Conservation (phyloP, 371 early-diverging fungal genomes). For the Zychaea mexicana region DNA sequence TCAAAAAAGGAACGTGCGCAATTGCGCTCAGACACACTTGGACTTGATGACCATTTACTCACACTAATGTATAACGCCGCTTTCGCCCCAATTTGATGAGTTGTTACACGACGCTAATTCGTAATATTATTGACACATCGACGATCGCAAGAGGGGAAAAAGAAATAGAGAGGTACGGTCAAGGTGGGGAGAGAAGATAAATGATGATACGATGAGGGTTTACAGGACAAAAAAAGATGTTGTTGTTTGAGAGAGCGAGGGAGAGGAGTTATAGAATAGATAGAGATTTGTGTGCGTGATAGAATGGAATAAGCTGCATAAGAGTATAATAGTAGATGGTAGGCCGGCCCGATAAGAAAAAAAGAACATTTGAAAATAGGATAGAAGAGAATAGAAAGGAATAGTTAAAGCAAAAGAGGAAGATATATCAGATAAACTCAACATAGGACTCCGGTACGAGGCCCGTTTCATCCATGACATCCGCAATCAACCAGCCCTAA, state of each 20-base stretch:
- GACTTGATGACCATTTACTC: not conserved
- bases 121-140: slow-evolving; percentile 7
- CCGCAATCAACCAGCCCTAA: slow-evolving; percentile 73
- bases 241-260: not conserved
- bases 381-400: not conserved
- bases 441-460: slow-evolving; percentile 77
- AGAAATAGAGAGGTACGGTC: not conserved
- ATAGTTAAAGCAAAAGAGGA: not conserved
- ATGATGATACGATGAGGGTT: not conserved
- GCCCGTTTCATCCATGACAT: slow-evolving; percentile 59
- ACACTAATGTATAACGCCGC: not conserved
- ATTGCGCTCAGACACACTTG: not conserved
- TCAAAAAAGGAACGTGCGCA: not conserved
- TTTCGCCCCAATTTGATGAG: not conserved
- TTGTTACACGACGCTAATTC: slow-evolving; percentile 4
- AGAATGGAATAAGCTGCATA: slow-evolving; percentile 1
- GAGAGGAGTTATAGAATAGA: not conserved
- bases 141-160: not conserved
- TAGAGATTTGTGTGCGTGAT: too few relatives aligned
- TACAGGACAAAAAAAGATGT: not conserved
- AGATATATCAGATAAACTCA: slow-evolving; percentile 34
- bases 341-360: slow-evolving; percentile 3
- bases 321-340: not conserved
- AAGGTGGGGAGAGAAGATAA: not conserved
- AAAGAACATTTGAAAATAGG: not conserved